Evolutionary conservation across 1,284 basidiomycete species (phyloP), one percentile per base, ranked within the genome.

Genomic region (Pisolithus thermaeus): DNA sequence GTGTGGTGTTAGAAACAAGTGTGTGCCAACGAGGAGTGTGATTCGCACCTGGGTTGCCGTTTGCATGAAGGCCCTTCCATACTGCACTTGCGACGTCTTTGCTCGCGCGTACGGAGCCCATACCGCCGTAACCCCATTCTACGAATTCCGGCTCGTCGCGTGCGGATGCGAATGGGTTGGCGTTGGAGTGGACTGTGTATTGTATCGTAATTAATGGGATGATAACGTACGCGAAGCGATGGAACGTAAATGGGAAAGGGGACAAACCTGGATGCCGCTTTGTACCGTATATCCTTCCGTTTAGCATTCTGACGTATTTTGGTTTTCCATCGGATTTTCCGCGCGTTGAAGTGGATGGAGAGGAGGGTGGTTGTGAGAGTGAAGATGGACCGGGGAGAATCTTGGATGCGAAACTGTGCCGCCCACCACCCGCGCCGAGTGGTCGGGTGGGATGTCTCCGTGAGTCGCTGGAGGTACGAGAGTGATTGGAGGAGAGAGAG

Each of bases 101-200:
- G 44, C 61, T 59, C 18, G 63, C 67, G 28, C 67, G 67, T 4
- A 88, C 84, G 49, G 78, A 81, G 27, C 88, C 88, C 87, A 90
- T 90, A 3, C 88, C 88, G 46, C 88, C 88, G 55, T 87, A 87
- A 1, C 88, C 87, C 88, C 88, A 91, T 64, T 90, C 88, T 25
- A 90, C 87, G 58, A 91, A 91, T 64, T 85, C 82, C 39, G 83
- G 82, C 35, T 90, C 73, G 41, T 82, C 78, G 6, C 72, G 72
- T 12, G 71, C 74, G 49, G 71, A 77, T 1, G 73, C 78, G 52
- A 83, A 83, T 0, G 72, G 79, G 58, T 81, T 78, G 3, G 67
- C 61, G 37, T 65, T 65, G 5, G 52, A 27, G 20, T 44, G 2
- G 32, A 35, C 32, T 35, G 32, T 35, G 12, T 38, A 18, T 0